phyloP scores from a whole-genome alignment of 805 yeast genomes.

The Yamadazyma phyllophila region DNA sequence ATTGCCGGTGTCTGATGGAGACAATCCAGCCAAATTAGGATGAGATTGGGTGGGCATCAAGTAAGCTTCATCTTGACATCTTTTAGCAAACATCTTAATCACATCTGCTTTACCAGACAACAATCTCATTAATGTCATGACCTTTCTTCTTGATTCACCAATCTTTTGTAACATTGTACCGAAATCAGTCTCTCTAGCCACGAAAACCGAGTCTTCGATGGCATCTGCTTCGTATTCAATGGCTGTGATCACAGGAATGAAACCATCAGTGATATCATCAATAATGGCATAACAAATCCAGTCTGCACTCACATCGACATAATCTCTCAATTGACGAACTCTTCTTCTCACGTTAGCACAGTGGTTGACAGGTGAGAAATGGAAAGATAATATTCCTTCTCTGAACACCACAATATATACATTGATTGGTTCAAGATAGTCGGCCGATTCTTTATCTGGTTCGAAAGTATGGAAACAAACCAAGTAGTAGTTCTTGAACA shows the following conservation, averaged over 20 bases:
- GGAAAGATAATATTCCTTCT: constrained; percentile 60
- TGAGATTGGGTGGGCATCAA: constrained; percentile 3
- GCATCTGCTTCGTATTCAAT: constrained; percentile 81
- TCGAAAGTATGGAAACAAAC: constrained; percentile 97
- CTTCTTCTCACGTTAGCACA: constrained; percentile 75
- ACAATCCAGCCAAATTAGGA: constrained; percentile 7
- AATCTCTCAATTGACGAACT: constrained; percentile 74
- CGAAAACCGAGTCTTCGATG: constrained; percentile 81
- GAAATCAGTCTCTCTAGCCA: constrained; percentile 72
- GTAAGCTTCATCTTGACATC: constrained; percentile 72
- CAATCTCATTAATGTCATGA: constrained; percentile 88
- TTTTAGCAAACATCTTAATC: constrained; percentile 90
- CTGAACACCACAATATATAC: constrained; percentile 65
- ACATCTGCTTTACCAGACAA: constrained; percentile 95
- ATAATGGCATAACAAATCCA: constrained; percentile 82
- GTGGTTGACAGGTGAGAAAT: constrained; percentile 57
- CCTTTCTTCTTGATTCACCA: constrained; percentile 86
- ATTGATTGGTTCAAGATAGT: constrained; percentile 76
- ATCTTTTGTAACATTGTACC: constrained; percentile 74
- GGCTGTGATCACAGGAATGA: constrained; percentile 76
- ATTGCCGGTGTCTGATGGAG: constrained; percentile 1
- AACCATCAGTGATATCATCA: constrained; percentile 83
- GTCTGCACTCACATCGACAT: constrained; percentile 74
- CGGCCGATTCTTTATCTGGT: constrained; percentile 75
- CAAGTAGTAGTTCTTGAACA: constrained; percentile 85